Percentiles rank a stretch among this genome's conserved stretches.
These are phyloP conservation scores for Aureobasidium melanogenum DNA, from an alignment of 2,329 filamentous ascomycete genomes.

Conservation along the genomic window DNA sequence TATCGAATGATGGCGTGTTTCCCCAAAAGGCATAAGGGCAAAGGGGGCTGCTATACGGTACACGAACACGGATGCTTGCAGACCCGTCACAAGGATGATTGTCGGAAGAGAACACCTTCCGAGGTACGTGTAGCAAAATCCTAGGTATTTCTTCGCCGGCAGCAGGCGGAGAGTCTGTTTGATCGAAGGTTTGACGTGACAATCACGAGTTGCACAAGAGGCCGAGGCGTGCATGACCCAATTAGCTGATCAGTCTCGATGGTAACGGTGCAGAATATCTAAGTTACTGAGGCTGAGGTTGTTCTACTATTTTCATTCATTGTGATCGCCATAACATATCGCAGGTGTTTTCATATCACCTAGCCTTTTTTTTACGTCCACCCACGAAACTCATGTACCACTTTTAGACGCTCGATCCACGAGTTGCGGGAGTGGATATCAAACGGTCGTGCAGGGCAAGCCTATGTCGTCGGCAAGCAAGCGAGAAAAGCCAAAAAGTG, in stretches of 20 bases:
- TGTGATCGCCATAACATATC: background rate
- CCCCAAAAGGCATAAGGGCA: background rate
- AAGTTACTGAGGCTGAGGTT: background rate
- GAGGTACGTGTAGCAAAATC: background rate
- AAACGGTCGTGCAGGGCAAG: background rate
- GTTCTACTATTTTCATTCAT: background rate
- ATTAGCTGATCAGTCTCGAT: background rate
- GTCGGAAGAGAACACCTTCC: background rate
- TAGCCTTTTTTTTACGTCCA: background rate
- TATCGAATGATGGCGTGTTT: background rate
- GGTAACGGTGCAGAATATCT: background rate
- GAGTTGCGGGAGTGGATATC: background rate
- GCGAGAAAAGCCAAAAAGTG: background rate
- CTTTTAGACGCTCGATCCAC: background rate
- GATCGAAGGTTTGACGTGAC: background rate
- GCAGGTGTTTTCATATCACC: background rate
- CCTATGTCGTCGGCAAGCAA: conserved; percentile 4
- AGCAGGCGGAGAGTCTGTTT: background rate
- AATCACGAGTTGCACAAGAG: background rate
- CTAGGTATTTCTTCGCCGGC: background rate
- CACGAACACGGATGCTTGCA: background rate
- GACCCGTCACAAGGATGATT: background rate
- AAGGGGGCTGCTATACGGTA: background rate
- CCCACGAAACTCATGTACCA: too few species aligned
- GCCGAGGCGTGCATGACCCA: background rate